phyloP scores from a whole-genome alignment of 805 yeast genomes.

The Clavispora phyllophila region DNA sequence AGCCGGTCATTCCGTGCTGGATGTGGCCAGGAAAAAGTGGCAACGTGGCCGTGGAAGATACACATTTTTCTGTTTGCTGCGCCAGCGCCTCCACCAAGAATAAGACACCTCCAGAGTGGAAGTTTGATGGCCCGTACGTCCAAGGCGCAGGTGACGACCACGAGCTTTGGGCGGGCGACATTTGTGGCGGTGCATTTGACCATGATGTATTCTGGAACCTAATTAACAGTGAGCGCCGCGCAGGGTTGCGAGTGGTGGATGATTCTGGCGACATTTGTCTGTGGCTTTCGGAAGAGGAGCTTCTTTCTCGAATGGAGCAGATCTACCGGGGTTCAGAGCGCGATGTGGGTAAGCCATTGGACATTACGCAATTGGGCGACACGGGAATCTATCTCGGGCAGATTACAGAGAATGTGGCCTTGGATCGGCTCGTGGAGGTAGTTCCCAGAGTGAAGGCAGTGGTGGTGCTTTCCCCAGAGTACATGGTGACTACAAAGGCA shows the following conservation, averaged over 20 bases:
- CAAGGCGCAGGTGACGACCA: conserved; percentile 97
- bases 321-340: conserved; percentile 5
- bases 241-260: conserved; percentile 17
- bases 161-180: conserved; percentile 62
- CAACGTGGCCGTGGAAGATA: not conserved
- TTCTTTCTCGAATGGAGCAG: conserved; percentile 15
- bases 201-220: conserved; percentile 55
- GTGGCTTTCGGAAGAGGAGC: conserved; percentile 21
- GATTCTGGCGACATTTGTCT: conserved; percentile 17
- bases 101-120: conserved; percentile 7
- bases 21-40: conserved; percentile 46
- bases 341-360: conserved; percentile 2
- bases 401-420: conserved; percentile 14
- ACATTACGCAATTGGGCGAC: conserved; percentile 11
- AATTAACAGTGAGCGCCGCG: conserved; percentile 11
- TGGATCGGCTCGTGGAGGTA: conserved; percentile 1
- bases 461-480: conserved; percentile 22
- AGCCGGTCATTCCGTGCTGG: conserved; percentile 67
- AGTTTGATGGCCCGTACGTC: conserved; percentile 44
- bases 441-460: conserved; percentile 8
- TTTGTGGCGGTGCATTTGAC: conserved; percentile 44
- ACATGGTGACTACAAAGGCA: not conserved
- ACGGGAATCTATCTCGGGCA: conserved; percentile 28
- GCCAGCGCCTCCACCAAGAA: conserved; percentile 10
- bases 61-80: conserved; percentile 9